Evolutionary conservation across 2,329 filamentous ascomycete genomes (phyloP).

Genomic region (Endoconidiophora laricicola): DNA sequence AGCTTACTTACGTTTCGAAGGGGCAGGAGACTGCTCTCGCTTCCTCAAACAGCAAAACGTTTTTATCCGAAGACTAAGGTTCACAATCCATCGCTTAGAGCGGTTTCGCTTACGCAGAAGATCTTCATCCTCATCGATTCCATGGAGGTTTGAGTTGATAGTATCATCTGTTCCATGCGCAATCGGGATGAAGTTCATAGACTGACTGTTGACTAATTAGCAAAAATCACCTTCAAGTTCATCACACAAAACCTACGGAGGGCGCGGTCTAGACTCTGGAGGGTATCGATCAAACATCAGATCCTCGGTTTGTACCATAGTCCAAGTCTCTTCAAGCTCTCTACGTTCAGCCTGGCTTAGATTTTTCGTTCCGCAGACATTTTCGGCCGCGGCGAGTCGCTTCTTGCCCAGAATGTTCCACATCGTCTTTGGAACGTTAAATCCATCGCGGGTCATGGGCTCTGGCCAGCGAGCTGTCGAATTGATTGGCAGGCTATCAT

Average conservation of each 20-base stretch:
- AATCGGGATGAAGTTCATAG: constrained; percentile 8
- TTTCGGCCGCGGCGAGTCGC: constrained; percentile 8
- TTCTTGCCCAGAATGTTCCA: constrained; percentile 11
- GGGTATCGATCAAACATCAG: constrained; percentile 12
- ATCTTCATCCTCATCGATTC: constrained; percentile 11
- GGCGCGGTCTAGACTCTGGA: constrained; percentile 11
- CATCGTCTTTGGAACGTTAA: constrained; percentile 10
- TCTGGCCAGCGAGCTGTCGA: constrained; percentile 12
- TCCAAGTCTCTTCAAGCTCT: constrained; percentile 13
- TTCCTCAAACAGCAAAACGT: constrained; percentile 11
- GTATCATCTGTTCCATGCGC: neutral
- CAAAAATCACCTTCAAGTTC: neutral
- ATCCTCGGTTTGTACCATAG: constrained; percentile 13
- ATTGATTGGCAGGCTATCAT: neutral
- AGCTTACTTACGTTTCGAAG: constrained; percentile 7
- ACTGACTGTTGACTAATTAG: constrained; percentile 3
- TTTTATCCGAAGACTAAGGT: constrained; percentile 4
- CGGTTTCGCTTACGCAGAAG: neutral
- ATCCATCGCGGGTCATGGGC: constrained; percentile 5
- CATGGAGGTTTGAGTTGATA: constrained; percentile 5
- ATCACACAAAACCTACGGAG: constrained; percentile 7
- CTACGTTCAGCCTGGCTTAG: constrained; percentile 10
- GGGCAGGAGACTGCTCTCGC: neutral
- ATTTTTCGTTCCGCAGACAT: constrained; percentile 7
- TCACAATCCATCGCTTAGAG: neutral